Conservation (phyloP, 2,329 filamentous ascomycete genomes). For the Sclerotinia minor region DNA sequence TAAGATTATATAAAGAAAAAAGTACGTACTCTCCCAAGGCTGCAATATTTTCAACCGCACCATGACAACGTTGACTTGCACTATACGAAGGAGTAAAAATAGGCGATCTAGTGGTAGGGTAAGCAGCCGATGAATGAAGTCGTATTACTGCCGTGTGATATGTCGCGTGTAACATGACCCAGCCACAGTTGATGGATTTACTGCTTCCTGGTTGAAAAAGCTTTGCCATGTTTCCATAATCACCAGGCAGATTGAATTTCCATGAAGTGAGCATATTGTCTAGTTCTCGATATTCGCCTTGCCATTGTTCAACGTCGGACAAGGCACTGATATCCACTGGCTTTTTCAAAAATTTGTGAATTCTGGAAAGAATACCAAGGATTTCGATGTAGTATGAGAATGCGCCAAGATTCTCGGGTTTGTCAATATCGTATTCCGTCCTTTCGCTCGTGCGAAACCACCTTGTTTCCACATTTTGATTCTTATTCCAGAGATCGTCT, state of each 20-base stretch:
- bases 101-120: constrained; percentile 82
- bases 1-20: neutral
- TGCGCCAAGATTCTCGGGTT: constrained; percentile 78
- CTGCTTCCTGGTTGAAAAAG: constrained; percentile 68
- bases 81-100: constrained; percentile 89
- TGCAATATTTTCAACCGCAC: constrained; percentile 79
- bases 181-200: constrained; percentile 74
- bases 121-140: constrained; percentile 87
- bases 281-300: constrained; percentile 80
- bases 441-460: constrained; percentile 66
- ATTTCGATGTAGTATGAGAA: constrained; percentile 93
- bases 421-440: constrained; percentile 64
- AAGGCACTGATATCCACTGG: constrained; percentile 85
- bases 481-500: constrained; percentile 82
- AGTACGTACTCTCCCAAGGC: constrained; percentile 66
- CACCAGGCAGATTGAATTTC: constrained; percentile 79
- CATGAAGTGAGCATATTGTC: constrained; percentile 77
- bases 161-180: constrained; percentile 75
- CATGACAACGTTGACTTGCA: constrained; percentile 78
- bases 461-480: constrained; percentile 78
- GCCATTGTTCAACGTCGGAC: constrained; percentile 86
- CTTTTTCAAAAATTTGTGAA: constrained; percentile 85
- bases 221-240: constrained; percentile 82
- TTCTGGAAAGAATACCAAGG: constrained; percentile 79
- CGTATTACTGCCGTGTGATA: constrained; percentile 90